Base-by-base conservation (phyloP, 2,329 filamentous ascomycete species). In the Celoporthe dispersa region DNA sequence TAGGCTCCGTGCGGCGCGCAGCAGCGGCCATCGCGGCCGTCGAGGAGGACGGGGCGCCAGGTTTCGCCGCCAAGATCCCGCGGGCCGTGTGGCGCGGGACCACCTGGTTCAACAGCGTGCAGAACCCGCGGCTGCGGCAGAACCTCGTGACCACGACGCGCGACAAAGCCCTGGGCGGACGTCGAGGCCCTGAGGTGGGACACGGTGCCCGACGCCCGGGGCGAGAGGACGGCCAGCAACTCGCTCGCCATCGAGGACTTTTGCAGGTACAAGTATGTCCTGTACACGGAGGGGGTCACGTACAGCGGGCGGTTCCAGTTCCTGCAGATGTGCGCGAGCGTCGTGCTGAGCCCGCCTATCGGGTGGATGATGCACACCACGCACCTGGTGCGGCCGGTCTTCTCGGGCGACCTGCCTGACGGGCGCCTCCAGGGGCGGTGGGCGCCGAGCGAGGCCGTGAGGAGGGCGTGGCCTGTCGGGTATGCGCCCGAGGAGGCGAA, bases 251-350 rank as follows among this genome's bases (percentile, higher is more conserved):
- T 87, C 73, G 81, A 84, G 71, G 84, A 84, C 62, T 87, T 87
- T 71, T 87, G 85, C 76, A 77, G 77, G 67, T 84, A 85, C 76
- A 82, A 81, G 68, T 87, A 86, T 75, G 78, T 87, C 57, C 76
- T 87, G 35, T 82, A 87, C 75, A 86, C 85, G 8, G 85, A 87
- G 77, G 85, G 85, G 7, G 78, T 87, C n/a, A 82, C 84, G 4
- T 87, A 87, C 77, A 84, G 81, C 67, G 85, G 85, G 1, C 81
- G 85, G 16, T 82, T 87, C 69, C 83, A 83, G 71, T 86, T 83
- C 74, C 81, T 86, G 75, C 84, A 84, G 76, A 81, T 86, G 64
- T 87, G 85, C 75, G 79, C 75, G 12, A 83, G 81, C 72, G 82
- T 86, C 0, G 78, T 86, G 3, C 73, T 87, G 51, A 82, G 82